These are phyloP conservation scores for Umbilicus rupestris DNA, from an alignment of 164 flowering plant genomes.

Conservation along the genomic window DNA sequence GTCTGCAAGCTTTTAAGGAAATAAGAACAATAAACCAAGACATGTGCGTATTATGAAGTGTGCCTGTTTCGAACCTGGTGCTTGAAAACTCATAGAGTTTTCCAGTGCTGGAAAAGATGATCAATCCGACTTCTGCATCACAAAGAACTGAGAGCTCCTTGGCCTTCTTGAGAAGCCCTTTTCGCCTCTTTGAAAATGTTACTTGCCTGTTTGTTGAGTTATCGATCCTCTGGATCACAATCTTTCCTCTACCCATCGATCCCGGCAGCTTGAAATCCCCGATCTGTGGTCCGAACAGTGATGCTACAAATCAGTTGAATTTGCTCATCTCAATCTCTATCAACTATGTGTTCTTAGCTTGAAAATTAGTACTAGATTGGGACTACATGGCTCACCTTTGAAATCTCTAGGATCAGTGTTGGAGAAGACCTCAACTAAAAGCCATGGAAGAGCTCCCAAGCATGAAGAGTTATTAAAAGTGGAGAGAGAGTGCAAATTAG, in stretches of 20 bases:
- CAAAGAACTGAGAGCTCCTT: conserved; percentile 67
- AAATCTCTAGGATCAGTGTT: neutral
- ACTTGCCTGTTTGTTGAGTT: conserved; percentile 72
- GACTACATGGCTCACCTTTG: neutral
- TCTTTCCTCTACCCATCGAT: conserved; percentile 73
- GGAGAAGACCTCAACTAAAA: neutral
- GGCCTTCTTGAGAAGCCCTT: conserved; percentile 67
- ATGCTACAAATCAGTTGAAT: too few species aligned
- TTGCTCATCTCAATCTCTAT: too few species aligned
- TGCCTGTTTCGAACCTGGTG: conserved; percentile 31
- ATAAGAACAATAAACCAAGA: neutral
- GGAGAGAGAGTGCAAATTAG: conserved; percentile 3
- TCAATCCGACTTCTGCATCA: conserved; percentile 72
- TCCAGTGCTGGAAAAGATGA: conserved; percentile 66
- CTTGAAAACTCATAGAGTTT: conserved; percentile 65
- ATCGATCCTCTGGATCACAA: conserved; percentile 60
- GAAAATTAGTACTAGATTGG: neutral
- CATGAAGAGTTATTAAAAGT: neutral
- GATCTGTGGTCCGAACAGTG: too few species aligned
- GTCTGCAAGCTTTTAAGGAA: neutral
- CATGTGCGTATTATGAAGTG: neutral
- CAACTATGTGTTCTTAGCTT: too few species aligned
- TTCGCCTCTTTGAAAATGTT: conserved; percentile 70
- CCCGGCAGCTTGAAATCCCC: too few species aligned
- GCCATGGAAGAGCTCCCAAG: neutral